Evolutionary conservation across 2,329 filamentous ascomycete species (phyloP), one percentile per base, ranked within the genome.

Genomic region (Penicillium capsulatum): DNA sequence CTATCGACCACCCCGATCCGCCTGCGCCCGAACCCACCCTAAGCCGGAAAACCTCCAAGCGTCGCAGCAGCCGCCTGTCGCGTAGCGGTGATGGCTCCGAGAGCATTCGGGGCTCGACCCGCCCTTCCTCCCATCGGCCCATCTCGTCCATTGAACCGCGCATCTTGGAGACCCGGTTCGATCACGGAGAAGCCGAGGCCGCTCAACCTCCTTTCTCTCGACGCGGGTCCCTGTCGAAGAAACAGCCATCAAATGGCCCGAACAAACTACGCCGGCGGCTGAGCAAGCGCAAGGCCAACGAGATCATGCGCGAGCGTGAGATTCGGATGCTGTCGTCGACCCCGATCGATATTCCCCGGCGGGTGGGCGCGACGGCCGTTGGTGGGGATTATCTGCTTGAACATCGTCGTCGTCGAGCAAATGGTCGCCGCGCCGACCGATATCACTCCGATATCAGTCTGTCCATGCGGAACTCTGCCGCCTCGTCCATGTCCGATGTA

Each of bases 311-410:
- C 41, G 90, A 95, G 65, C 86, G 86, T 47, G 88, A 95, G 66
- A 89, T 96, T 58, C 86, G 83, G 59, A 81, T 86, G 38, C 86
- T 96, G 84, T 85, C 80, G 57, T 78, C 80, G 28, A 77, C 76
- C 45, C 73, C 76, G 2, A 76, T 83, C 51, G 81, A 86, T 4
- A 69, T 81, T 44, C 66, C 72, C 13, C 75, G 72, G 37, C 78
- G 85, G 36, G 74, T 81, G 11, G 26, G 36, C 33, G 19, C 19
- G 9, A 22, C 75, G 8, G 74, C 76, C 33, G 76, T 81, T 44
- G 70, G 73, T 20, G 77, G 75, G 61, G 76, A 76, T 22, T 40
- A 50, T 44, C 42, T 31, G 27, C 31, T 47, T 83, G 80, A 63
- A 81, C 80, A 58, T 24, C 45, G 48, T 8, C 71, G 77, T 37